Conservation (phyloP, 306 rosid genomes). For the Canavalia gladiata region DNA sequence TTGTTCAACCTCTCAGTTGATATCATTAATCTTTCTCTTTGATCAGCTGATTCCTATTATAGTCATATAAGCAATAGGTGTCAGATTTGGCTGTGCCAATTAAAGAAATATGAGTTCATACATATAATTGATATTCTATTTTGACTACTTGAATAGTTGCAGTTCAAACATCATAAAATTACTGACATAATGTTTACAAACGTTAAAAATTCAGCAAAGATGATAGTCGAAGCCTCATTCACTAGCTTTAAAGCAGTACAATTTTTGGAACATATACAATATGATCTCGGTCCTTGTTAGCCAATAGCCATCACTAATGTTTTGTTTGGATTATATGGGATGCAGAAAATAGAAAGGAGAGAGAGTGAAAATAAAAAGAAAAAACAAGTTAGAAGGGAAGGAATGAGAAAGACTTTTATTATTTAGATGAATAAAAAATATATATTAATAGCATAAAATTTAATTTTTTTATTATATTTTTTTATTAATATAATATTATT, state of each 20-base stretch:
- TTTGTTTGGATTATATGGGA: too few relatives aligned
- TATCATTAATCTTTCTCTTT: constrained; percentile 75
- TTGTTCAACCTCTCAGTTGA: constrained; percentile 86
- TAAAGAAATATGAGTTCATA: constrained; percentile 25
- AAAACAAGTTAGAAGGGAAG: too few relatives aligned
- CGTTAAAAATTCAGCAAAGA: background rate
- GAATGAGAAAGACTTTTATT: too few relatives aligned
- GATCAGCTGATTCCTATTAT: constrained; percentile 89
- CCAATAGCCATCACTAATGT: background rate
- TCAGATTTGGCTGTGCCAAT: constrained; percentile 29
- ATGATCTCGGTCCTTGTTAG: background rate
- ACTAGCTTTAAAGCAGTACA: background rate
- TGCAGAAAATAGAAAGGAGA: too few relatives aligned
- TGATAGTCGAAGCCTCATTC: background rate
- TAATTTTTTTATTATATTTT: too few relatives aligned
- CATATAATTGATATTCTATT: background rate
- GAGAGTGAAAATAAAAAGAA: too few relatives aligned
- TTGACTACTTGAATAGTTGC: background rate
- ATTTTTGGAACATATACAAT: background rate
- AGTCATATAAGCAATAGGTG: constrained; percentile 49
- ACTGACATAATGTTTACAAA: background rate
- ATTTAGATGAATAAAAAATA: too few relatives aligned
- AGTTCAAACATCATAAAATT: background rate
- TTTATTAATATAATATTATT: too few relatives aligned
- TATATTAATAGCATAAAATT: too few relatives aligned